Evolutionary conservation across 768 basidiomycete genomes (phyloP).

Genomic region (Chalciporus pseudorubinellus): DNA sequence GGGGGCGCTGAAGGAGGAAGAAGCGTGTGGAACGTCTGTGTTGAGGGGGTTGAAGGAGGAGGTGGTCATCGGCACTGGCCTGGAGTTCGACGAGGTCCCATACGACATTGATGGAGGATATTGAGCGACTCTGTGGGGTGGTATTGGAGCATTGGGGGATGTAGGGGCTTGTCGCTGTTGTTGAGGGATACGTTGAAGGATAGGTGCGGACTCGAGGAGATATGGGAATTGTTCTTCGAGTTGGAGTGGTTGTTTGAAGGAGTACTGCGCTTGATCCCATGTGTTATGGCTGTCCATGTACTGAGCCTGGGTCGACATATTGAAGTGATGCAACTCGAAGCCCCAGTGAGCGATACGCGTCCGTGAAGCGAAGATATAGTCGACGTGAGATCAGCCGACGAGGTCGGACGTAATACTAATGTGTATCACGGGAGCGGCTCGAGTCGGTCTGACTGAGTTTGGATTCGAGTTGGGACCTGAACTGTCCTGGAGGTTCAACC

Average conservation of each 20-base stretch:
- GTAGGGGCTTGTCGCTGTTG: conserved; percentile 13
- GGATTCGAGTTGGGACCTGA: too few relatives aligned
- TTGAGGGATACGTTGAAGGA: conserved; percentile 7
- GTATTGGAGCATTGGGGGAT: not conserved
- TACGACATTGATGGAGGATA: conserved; percentile 15
- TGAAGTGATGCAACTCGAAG: not conserved
- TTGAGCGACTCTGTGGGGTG: conserved; percentile 8
- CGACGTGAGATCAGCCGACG: too few relatives aligned
- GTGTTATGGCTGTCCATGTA: conserved; percentile 2
- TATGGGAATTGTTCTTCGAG: conserved; percentile 29
- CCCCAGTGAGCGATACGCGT: too few relatives aligned
- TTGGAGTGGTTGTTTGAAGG: conserved; percentile 19
- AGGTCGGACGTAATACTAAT: too few relatives aligned
- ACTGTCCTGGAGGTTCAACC: too few relatives aligned
- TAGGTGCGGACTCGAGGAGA: conserved; percentile 12
- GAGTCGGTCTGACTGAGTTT: too few relatives aligned
- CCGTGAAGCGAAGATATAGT: too few relatives aligned
- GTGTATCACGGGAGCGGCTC: too few relatives aligned
- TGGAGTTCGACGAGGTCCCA: conserved; percentile 5
- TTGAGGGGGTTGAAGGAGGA: conserved; percentile 12
- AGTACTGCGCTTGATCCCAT: conserved; percentile 20
- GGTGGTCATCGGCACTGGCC: conserved; percentile 8
- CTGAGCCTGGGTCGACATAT: conserved; percentile 27
- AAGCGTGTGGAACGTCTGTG: conserved; percentile 1
- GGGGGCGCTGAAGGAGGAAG: conserved; percentile 11